A percentile compares a stretch with the other conserved stretches of the same genome.
Evolutionary conservation across 2,329 filamentous ascomycete genomes (phyloP).

Genomic region (Chrysoporthe austroafricana): DNA sequence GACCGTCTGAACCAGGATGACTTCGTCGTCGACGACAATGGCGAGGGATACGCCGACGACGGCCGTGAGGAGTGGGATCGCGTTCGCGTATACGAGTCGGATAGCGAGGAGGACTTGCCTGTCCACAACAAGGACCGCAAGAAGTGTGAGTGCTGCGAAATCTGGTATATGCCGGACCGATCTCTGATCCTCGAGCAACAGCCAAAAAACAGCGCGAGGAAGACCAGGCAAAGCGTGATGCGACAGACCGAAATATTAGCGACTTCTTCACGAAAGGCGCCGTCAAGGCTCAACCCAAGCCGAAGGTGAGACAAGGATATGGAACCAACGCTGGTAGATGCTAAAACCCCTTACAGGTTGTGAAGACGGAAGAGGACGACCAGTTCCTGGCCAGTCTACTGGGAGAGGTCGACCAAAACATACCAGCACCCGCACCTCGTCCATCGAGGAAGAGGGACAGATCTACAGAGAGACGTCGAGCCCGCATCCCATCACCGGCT

Average conservation of each 20-base stretch:
- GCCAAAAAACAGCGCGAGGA: slow-evolving; percentile 87
- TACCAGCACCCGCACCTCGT: slow-evolving; percentile 57
- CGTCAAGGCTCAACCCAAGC: slow-evolving; percentile 68
- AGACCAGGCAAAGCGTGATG: slow-evolving; percentile 81
- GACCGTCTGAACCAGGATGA: slow-evolving; percentile 90
- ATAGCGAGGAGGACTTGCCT: slow-evolving; percentile 70
- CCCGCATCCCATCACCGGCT: slow-evolving; percentile 78
- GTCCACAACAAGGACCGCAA: slow-evolving; percentile 54
- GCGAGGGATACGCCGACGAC: slow-evolving; percentile 94
- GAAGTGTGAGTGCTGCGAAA: slow-evolving; percentile 46
- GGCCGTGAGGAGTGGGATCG: slow-evolving; percentile 94
- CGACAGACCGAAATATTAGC: slow-evolving; percentile 88
- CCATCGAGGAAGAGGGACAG: slow-evolving; percentile 68
- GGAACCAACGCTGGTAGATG: background rate
- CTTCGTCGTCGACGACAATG: slow-evolving; percentile 98
- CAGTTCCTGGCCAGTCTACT: slow-evolving; percentile 85
- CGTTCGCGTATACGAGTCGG: slow-evolving; percentile 68
- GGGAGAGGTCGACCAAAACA: slow-evolving; percentile 83
- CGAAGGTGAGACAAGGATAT: slow-evolving; percentile 65
- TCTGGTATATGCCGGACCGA: background rate
- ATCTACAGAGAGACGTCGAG: slow-evolving; percentile 76
- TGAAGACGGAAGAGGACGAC: slow-evolving; percentile 84
- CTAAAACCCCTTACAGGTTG: slow-evolving; percentile 52
- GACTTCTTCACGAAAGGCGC: slow-evolving; percentile 89
- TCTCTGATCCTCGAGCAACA: slow-evolving; percentile 39